A percentile compares a stretch with the other conserved stretches of the same genome.
These are phyloP conservation scores for Mycosarcoma mackinlayi DNA, from an alignment of 1,284 basidiomycete genomes.

Conservation along the genomic window DNA sequence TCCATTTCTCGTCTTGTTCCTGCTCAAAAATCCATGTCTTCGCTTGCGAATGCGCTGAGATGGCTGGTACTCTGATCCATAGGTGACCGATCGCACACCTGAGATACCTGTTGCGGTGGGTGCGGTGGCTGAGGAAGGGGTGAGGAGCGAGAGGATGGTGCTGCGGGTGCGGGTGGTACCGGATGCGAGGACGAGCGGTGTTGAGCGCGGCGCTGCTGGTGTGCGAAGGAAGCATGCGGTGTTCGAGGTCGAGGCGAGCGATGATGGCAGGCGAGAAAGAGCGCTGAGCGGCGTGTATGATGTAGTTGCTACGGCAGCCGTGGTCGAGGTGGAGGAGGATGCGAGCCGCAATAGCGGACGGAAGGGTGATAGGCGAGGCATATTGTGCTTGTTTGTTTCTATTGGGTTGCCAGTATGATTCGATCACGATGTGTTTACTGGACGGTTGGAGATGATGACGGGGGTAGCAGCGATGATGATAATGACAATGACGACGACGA, in stretches of 20 bases:
- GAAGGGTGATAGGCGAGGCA: constrained; percentile 36
- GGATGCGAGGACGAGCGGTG: not conserved
- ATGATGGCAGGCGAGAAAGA: not conserved
- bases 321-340: not conserved
- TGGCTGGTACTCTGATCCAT: constrained; percentile 85
- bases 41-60: constrained; percentile 87
- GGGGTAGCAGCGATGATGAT: constrained; percentile 1
- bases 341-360: constrained; percentile 17
- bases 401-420: not conserved
- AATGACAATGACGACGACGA: constrained; percentile 4
- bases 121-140: not conserved
- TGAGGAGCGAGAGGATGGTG: constrained; percentile 12
- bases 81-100: constrained; percentile 46
- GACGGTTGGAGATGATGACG: not conserved
- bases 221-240: not conserved
- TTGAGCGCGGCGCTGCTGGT: not conserved
- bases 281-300: not conserved
- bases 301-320: constrained; percentile 1
- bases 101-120: not conserved
- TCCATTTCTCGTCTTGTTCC: constrained; percentile 76
- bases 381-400: not conserved
- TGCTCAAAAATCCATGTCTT: constrained; percentile 84
- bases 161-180: no score
- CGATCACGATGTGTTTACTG: not conserved
- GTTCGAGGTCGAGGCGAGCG: not conserved